These are phyloP conservation scores for Citrus maxima DNA, from an alignment of 345 rosid genomes.

Conservation along the genomic window DNA sequence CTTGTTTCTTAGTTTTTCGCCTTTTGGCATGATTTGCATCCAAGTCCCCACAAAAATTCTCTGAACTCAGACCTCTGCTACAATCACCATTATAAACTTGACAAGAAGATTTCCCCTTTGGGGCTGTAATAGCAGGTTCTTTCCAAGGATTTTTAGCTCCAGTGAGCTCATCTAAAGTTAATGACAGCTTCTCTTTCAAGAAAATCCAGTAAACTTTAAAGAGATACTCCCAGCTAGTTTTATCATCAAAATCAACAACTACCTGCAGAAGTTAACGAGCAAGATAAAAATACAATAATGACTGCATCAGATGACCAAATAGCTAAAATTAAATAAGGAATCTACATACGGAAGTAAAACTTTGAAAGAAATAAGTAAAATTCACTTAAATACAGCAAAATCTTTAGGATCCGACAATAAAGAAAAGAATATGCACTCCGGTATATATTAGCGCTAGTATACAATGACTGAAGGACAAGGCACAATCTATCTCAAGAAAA, in stretches of 20 bases:
- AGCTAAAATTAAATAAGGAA: neutral
- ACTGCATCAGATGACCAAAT: neutral
- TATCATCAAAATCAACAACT: conserved; percentile 96
- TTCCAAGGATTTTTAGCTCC: conserved; percentile 82
- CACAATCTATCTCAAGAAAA: neutral
- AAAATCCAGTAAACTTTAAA: conserved; percentile 87
- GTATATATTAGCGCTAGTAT: neutral
- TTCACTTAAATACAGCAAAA: neutral
- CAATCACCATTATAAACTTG: conserved; percentile 28
- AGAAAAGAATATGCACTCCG: neutral
- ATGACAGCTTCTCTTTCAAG: conserved; percentile 65
- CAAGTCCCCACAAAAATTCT: conserved; percentile 30
- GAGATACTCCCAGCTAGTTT: conserved; percentile 96
- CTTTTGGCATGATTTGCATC: conserved; percentile 47
- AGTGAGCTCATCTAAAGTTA: conserved; percentile 69
- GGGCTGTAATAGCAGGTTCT: conserved; percentile 32
- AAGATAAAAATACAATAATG: neutral
- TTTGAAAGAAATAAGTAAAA: conserved; percentile 6
- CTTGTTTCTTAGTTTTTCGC: conserved; percentile 44
- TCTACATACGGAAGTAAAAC: neutral
- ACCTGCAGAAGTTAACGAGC: conserved; percentile 45
- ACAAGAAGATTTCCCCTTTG: conserved; percentile 26
- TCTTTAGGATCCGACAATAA: neutral
- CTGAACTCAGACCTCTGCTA: conserved; percentile 28
- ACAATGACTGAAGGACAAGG: neutral